Percentiles rank a stretch among this genome's conserved stretches.
Conservation (phyloP, 331 rosid species). For the Quercus tomentella region DNA sequence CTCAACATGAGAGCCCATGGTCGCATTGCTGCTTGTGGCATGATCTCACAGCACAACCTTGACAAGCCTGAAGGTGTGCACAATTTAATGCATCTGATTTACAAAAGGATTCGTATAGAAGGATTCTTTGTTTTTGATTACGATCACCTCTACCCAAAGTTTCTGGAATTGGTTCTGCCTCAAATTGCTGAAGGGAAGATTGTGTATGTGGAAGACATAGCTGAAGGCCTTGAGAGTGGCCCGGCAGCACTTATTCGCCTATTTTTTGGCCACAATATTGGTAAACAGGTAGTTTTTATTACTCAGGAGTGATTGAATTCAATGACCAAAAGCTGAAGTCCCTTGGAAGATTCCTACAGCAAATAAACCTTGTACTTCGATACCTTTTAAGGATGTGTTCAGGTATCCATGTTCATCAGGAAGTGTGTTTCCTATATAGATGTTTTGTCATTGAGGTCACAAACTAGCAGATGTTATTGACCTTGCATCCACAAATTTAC, state of each 20-base stretch:
- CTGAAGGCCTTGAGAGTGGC: neutral
- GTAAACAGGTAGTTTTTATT: slow-evolving; percentile 11
- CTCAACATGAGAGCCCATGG: slow-evolving; percentile 15
- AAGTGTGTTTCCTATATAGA: too few relatives aligned
- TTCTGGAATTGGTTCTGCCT: slow-evolving; percentile 2
- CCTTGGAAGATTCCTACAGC: neutral
- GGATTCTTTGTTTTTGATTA: neutral
- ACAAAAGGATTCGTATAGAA: neutral
- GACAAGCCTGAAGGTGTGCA: slow-evolving; percentile 1
- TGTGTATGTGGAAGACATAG: neutral
- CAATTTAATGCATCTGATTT: neutral
- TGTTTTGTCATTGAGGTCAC: too few relatives aligned
- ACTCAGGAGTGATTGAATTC: neutral
- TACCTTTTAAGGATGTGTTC: too few relatives aligned
- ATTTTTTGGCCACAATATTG: slow-evolving; percentile 6
- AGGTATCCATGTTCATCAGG: too few relatives aligned
- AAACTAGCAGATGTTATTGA: too few relatives aligned
- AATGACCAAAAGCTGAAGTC: neutral
- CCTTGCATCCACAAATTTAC: too few relatives aligned
- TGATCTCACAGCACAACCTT: slow-evolving; percentile 17
- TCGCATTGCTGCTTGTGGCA: slow-evolving; percentile 16
- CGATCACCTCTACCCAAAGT: neutral
- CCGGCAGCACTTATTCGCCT: slow-evolving; percentile 14
- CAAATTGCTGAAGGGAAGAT: slow-evolving; percentile 9
- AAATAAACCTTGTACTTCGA: neutral